These are phyloP conservation scores for Kwoniella shandongensis DNA, from an alignment of 768 basidiomycete species.

Conservation along the genomic window DNA sequence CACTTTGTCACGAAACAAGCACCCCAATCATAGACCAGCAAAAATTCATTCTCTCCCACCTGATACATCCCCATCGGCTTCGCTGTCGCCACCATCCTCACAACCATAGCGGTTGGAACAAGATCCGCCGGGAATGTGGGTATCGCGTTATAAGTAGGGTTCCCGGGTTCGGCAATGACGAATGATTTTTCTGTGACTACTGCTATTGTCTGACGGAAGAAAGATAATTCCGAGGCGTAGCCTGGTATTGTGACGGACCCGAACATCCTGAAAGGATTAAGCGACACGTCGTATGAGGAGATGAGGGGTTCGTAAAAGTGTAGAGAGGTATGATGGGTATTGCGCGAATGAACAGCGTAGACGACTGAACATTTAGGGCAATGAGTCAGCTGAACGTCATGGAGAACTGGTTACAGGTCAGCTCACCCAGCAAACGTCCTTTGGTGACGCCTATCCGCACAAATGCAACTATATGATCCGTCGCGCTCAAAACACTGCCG, in stretches of 20 bases:
- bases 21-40: constrained; percentile 44
- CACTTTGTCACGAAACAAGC: constrained; percentile 48
- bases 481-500: constrained; percentile 23
- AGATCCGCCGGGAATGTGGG: constrained; percentile 30
- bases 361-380: constrained; percentile 22
- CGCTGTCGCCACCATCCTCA: constrained; percentile 23
- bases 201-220: constrained; percentile 46
- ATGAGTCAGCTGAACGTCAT: neutral
- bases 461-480: constrained; percentile 32
- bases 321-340: constrained; percentile 34
- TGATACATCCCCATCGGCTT: constrained; percentile 47
- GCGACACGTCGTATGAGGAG: neutral
- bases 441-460: constrained; percentile 40
- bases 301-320: constrained; percentile 40
- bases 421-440: constrained; percentile 36
- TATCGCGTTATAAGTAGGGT: constrained; percentile 35
- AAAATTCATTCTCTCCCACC: constrained; percentile 46
- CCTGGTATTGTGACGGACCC: constrained; percentile 35
- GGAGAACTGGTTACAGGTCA: neutral
- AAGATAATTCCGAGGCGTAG: constrained; percentile 38
- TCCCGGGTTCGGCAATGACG: constrained; percentile 47
- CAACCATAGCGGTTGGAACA: constrained; percentile 20
- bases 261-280: constrained; percentile 33
- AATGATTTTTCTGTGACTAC: constrained; percentile 39
- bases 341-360: constrained; percentile 31